phyloP scores from a whole-genome alignment of 306 rosid genomes.

The Quercus ilex region DNA sequence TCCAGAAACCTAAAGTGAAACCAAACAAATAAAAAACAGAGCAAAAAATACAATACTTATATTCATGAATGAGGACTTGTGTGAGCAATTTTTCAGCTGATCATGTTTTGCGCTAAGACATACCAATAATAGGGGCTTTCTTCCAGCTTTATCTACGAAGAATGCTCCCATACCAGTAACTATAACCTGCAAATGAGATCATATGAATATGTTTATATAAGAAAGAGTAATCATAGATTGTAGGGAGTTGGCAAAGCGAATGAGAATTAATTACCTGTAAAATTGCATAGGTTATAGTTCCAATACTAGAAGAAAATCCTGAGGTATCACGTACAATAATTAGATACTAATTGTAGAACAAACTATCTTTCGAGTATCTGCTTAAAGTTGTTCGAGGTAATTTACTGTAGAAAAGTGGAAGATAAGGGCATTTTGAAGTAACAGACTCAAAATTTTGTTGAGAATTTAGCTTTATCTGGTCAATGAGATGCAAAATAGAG shows the following conservation, averaged over 20 bases:
- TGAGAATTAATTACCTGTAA: slow-evolving; percentile 58
- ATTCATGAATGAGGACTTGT: slow-evolving; percentile 4
- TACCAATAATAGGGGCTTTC: slow-evolving; percentile 88
- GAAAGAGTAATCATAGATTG: background rate
- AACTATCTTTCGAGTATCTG: slow-evolving; percentile 7
- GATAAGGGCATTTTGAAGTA: background rate
- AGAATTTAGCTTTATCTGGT: background rate
- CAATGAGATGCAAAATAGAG: background rate
- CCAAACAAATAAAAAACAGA: background rate
- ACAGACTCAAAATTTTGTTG: background rate
- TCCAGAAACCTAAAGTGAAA: slow-evolving; percentile 60
- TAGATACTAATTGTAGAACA: slow-evolving; percentile 2
- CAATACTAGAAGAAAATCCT: slow-evolving; percentile 68
- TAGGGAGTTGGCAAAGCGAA: background rate
- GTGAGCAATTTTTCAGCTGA: slow-evolving; percentile 4
- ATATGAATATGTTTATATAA: background rate
- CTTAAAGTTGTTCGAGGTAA: background rate
- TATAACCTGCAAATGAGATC: slow-evolving; percentile 46
- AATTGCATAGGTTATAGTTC: slow-evolving; percentile 58
- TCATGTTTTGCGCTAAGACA: background rate
- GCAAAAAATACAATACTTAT: slow-evolving; percentile 9
- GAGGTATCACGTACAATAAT: slow-evolving; percentile 6
- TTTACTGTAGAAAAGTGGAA: background rate
- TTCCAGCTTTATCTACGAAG: slow-evolving; percentile 66
- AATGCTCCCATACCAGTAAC: slow-evolving; percentile 59